Base-by-base conservation (phyloP, 1,284 basidiomycete genomes). In the Xerocomus amazonicus region DNA sequence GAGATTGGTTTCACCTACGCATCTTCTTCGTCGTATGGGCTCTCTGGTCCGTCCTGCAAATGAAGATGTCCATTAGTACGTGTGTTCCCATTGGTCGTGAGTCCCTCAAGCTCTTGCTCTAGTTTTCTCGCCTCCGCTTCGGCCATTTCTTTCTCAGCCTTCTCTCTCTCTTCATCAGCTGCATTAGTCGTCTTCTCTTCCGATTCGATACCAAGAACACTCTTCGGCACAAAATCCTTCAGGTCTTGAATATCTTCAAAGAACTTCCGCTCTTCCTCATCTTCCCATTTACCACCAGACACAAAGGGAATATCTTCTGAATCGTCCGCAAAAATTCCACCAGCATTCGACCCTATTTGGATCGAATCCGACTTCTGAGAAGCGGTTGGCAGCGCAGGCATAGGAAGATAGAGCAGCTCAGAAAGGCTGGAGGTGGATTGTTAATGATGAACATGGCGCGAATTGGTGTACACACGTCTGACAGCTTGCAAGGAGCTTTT, bases 191-290 rank as follows among this genome's bases (percentile, higher is more conserved):
- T 66, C 29, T 57, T 60, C 41, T 69, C 72, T n/a, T 74, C 71
- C 4, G 80, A 80, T 53, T 90, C 89, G 48, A 91, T 75, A n/a
- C 93, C 94, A 14, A 99, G 75, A 19, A 98, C 78, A 34, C 83
- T 84, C 43, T 83, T 84, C 0, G 97, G 97, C 0, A 98, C 92
- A 51, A 93, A 89, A 53, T 96, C 92, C 53, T 87, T 87, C 38
- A 99, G 70, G 65, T 99, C 96, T 47, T 92, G 81, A 31, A 97
- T 75, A 55, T 98, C 93, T 66, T 98, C 95, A 64, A 90, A 99
- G 71, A 97, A 99, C 44, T 86, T 78, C 36, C 90, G 79, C 65
- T 98, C 94, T 70, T 99, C 97, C 56, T 99, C 97, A 61, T 99
- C 97, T 65, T 95, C 92, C 97, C 97, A 99, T 62, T 97, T 96